Base-by-base conservation (phyloP, 1,284 basidiomycete genomes). In the Leccinum idahoense region DNA sequence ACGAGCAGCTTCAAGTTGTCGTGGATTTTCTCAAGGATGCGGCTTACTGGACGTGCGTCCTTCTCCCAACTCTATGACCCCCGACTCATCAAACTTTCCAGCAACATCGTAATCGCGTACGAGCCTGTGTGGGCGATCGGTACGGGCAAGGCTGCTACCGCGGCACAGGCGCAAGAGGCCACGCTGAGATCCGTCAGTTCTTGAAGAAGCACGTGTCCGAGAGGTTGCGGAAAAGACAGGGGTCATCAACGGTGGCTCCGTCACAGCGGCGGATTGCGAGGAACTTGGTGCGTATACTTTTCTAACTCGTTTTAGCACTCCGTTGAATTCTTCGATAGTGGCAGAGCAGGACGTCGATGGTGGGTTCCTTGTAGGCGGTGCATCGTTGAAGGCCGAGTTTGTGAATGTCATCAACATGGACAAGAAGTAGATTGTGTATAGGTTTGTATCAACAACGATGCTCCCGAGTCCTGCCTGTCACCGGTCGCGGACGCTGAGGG, bases 101-200 rank as follows among this genome's bases (percentile, higher is more conserved):
- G 92, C 76, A 89, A 93, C 71, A 83, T 98, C 74, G 96, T 99
- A 66, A 83, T 99, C 71, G 96, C 96, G 18, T 99, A 95, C 76
- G 93, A 96, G 76, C 93, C 94, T 57, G 96, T 99, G 37, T 99
- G 96, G 97, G 97, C 97, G 49, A 99, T 99, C 75, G 96, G 96
- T 61, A 98, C 95, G 18, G 95, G 94, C 68, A 96, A 94, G 79
- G 96, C 98, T 64, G 96, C 97, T 54, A 94, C 94, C 41, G 82
- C 91, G 4, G 81, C 78, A n/a, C 92, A 94, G 77, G 97, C 97
- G 2, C 96, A 99, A 79, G 92, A 96, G 60, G 89, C 93, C 97
- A 99, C 76, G 84, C 83, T 55, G 88, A 90, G 67, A 90, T 96
- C 71, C 92, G 96, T 69, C 74, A 79, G 37, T 98, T 88, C 83